Evolutionary conservation across 371 early-diverging fungal species (phyloP), one percentile per base, ranked within the genome.

Genomic region (Mortierella sp.): DNA sequence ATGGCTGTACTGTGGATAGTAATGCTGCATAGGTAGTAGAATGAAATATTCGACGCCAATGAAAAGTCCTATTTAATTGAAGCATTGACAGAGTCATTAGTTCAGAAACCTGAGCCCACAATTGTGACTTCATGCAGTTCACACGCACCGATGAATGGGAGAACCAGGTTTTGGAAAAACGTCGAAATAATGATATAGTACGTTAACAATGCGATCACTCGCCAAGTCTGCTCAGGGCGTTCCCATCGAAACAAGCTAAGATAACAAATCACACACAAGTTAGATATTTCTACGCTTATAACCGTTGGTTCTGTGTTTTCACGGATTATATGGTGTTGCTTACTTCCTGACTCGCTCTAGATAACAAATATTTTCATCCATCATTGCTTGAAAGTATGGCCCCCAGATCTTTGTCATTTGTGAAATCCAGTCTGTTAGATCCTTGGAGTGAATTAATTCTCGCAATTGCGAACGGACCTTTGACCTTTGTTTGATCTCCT

Each of bases 371-470:
- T 74, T 71, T 55, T 74, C 81, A n/a, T 80, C 81, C 23, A 70
- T 51, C 26, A 80, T 28, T n/a, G 75, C 75, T 57, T 80, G 81
- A 6, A 43, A 57, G 35, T 68, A 80, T 0, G 81, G 81, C 9
- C 81, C 81, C 81, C 81, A 80, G 43, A 75, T 71, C 58, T 71
- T 80, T 35, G 51, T 75, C 75, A 75, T 68, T 49, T 70, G 75
- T 5, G 75, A 74, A 10, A 74, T 57, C 81, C 81, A 80, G 64
- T 80, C 81, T 13, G 81, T 75, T 35, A 80, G 28, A 28, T 80
- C 81, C 54, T 74, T 74, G 51, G 81, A 80, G 2, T 67, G 68
- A 32, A 80, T 75, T 61, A 80, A 45, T 35, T 80, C 75, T 22
- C 65, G 68, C 22, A 80, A 32, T 15, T 80, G 81, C 6, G 81